Conservation (phyloP, 108 stramenopile species). For the Fragilaria radians region DNA sequence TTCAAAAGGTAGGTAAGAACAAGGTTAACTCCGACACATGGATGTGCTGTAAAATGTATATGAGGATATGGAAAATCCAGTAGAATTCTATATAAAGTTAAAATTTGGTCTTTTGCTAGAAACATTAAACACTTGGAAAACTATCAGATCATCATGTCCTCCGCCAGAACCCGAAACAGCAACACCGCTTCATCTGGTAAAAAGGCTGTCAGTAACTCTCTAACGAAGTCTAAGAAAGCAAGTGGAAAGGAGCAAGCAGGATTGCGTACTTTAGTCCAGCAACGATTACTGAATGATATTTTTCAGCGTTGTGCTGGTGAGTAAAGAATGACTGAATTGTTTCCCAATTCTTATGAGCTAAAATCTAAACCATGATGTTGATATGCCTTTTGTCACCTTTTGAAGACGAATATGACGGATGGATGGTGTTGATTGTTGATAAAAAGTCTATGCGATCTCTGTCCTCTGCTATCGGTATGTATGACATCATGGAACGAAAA, state of each 20-base stretch:
- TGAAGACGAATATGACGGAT: slow-evolving; percentile 23
- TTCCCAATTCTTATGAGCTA: background rate
- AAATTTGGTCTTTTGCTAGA: too few relatives aligned
- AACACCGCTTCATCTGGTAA: too few relatives aligned
- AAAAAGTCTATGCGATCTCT: slow-evolving; percentile 65
- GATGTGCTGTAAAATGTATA: too few relatives aligned
- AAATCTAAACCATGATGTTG: background rate
- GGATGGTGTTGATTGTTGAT: slow-evolving; percentile 80
- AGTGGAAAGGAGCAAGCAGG: slow-evolving; percentile 5
- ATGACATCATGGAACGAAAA: slow-evolving; percentile 87
- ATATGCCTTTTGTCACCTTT: background rate
- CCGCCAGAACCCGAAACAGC: too few relatives aligned
- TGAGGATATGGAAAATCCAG: too few relatives aligned
- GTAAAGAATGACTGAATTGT: background rate
- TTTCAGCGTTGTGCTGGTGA: slow-evolving; percentile 32
- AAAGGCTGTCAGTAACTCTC: background rate
- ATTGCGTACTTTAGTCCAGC: slow-evolving; percentile 32
- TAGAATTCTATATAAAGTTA: too few relatives aligned
- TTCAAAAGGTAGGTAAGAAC: too few relatives aligned
- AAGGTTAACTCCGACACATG: too few relatives aligned
- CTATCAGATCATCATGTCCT: too few relatives aligned
- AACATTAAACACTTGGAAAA: too few relatives aligned
- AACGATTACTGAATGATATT: slow-evolving; percentile 44
- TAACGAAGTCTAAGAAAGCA: background rate
- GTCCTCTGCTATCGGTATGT: slow-evolving; percentile 85